These are phyloP conservation scores for Cytospora piceicola DNA, from an alignment of 2,329 filamentous ascomycete species.

Conservation along the genomic window DNA sequence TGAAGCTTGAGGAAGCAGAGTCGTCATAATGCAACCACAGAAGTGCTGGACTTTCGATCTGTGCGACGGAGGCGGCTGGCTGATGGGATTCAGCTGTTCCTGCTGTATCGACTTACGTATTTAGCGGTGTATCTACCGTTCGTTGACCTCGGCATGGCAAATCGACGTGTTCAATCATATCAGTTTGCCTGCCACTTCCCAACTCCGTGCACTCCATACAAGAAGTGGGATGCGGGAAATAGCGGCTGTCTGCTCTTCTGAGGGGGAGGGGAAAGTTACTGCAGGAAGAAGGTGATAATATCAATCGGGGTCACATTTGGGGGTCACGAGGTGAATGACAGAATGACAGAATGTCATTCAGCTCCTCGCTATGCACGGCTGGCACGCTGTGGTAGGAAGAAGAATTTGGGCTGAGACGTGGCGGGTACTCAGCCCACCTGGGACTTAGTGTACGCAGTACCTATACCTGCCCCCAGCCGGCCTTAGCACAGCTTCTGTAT, in stretches of 20 bases:
- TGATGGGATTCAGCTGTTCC: background rate
- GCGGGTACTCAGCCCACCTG: constrained; percentile 9
- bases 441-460: too few relatives aligned
- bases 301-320: background rate
- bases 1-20: background rate
- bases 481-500: background rate
- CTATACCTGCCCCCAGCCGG: background rate
- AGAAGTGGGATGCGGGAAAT: background rate
- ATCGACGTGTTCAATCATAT: background rate
- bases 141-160: constrained; percentile 3
- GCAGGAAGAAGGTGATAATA: background rate
- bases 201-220: background rate
- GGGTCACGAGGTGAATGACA: background rate
- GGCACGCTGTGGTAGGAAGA: background rate
- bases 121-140: background rate
- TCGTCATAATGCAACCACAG: background rate
- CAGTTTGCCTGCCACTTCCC: background rate
- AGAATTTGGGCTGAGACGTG: constrained; percentile 4
- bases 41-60: background rate
- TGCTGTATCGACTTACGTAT: background rate
- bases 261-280: background rate
- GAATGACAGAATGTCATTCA: background rate
- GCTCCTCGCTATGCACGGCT: background rate
- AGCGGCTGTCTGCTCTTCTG: background rate
- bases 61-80: background rate